A percentile compares a stretch with the other conserved stretches of the same genome.
Conservation (phyloP, 768 basidiomycete species). For the Russula virescens region DNA sequence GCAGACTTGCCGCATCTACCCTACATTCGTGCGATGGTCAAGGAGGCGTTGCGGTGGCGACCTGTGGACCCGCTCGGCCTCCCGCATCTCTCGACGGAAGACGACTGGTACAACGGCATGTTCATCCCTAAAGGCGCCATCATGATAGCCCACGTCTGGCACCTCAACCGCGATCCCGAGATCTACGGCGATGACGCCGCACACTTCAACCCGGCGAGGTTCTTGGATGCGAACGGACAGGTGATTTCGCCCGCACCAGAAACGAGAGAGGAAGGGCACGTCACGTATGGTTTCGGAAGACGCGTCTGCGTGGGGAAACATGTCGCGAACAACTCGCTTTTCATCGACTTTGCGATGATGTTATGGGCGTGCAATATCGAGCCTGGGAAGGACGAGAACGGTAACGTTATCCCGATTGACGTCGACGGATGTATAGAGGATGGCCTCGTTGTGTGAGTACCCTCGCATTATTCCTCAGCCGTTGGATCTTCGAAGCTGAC, state of each 20-base stretch:
- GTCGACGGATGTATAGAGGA: constrained; percentile 16
- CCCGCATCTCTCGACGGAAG: constrained; percentile 17
- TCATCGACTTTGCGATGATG: constrained; percentile 17
- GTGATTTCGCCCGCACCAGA: constrained; percentile 4
- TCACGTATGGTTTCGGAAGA: constrained; percentile 19
- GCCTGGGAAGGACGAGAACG: constrained; percentile 9
- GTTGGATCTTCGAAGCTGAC: background rate
- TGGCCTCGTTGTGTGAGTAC: constrained; percentile 18
- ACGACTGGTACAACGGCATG: constrained; percentile 19
- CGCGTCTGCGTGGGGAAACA: constrained; percentile 16
- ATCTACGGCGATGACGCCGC: constrained; percentile 5
- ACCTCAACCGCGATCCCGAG: constrained; percentile 17
- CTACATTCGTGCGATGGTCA: constrained; percentile 19
- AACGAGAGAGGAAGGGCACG: constrained; percentile 14
- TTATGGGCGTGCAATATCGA: constrained; percentile 2
- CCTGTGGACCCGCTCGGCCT: constrained; percentile 16
- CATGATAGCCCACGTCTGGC: constrained; percentile 11
- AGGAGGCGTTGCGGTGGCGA: constrained; percentile 18
- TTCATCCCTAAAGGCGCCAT: constrained; percentile 16
- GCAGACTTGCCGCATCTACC: constrained; percentile 7
- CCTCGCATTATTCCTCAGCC: background rate
- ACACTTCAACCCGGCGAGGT: constrained; percentile 14
- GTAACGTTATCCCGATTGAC: constrained; percentile 8
- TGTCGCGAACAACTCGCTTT: constrained; percentile 16
- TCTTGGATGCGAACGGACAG: constrained; percentile 1